Evolutionary conservation across 768 basidiomycete species (phyloP).

Genomic region (Macrocybe gigantea): DNA sequence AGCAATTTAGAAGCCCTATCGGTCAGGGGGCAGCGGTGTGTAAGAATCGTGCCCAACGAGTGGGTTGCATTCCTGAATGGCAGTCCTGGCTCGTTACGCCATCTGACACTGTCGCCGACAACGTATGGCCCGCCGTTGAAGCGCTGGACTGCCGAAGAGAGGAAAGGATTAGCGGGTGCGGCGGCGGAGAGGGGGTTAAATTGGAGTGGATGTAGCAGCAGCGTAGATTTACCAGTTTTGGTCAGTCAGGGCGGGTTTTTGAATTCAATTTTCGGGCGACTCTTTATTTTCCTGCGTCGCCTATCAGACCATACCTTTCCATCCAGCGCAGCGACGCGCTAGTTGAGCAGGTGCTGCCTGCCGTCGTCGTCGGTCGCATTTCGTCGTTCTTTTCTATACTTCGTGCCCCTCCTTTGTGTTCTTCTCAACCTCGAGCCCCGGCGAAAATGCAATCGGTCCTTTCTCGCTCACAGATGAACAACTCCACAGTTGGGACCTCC

Average conservation of each 20-base stretch:
- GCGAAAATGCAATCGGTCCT: constrained; percentile 30
- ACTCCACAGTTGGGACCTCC: constrained; percentile 20
- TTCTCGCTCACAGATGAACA: constrained; percentile 27
- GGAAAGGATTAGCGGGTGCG: too few relatives aligned
- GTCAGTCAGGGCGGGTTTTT: too few relatives aligned
- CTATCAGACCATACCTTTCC: not conserved
- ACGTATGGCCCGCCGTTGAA: constrained; percentile 33
- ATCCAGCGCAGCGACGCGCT: not conserved
- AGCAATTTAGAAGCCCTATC: constrained; percentile 32
- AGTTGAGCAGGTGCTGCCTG: not conserved
- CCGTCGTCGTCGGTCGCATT: constrained; percentile 3
- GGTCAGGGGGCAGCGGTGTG: constrained; percentile 29
- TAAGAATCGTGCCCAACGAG: constrained; percentile 29
- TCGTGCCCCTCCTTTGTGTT: constrained; percentile 5
- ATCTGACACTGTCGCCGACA: constrained; percentile 31
- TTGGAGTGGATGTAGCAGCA: too few relatives aligned
- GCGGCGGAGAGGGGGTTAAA: too few relatives aligned
- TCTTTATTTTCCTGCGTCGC: not conserved
- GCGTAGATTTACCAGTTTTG: too few relatives aligned
- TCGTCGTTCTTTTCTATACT: constrained; percentile 6
- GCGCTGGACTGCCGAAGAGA: constrained; percentile 20
- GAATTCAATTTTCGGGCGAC: too few relatives aligned
- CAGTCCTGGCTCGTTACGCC: constrained; percentile 25
- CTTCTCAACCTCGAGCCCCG: not conserved
- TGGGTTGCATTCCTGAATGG: constrained; percentile 36